These are phyloP conservation scores for Cyberlindnera suaveolens DNA, from an alignment of 805 yeast species.

Conservation along the genomic window DNA sequence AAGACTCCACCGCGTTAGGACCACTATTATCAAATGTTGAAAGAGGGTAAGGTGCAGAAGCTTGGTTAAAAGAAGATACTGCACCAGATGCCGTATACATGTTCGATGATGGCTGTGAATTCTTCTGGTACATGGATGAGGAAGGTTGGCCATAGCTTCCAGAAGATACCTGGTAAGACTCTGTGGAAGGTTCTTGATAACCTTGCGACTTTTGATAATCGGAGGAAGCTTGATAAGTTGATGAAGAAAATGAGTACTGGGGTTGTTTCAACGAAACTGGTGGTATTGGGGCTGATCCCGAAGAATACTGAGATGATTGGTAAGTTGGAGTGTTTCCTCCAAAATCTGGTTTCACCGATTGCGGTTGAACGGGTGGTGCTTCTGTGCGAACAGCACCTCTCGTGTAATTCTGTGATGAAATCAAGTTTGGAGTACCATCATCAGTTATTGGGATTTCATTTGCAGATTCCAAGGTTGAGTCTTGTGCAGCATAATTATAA, in stretches of 20 bases:
- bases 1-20: neutral
- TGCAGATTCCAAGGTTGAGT: constrained; percentile 7
- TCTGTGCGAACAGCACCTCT: constrained; percentile 20
- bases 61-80: too few relatives aligned
- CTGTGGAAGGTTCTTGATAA: too few relatives aligned
- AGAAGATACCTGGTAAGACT: too few relatives aligned
- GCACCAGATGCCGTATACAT: too few relatives aligned
- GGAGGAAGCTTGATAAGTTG: too few relatives aligned
- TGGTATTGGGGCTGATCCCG: neutral
- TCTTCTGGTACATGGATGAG: too few relatives aligned
- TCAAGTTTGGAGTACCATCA: constrained; percentile 23
- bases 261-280: neutral
- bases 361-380: constrained; percentile 17
- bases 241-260: neutral
- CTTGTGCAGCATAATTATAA: constrained; percentile 6
- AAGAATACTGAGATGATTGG: constrained; percentile 12
- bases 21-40: neutral
- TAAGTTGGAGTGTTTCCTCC: constrained; percentile 15
- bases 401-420: constrained; percentile 19
- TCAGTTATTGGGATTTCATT: constrained; percentile 7
- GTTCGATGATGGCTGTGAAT: too few relatives aligned
- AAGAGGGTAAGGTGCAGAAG: neutral
- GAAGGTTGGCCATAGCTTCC: too few relatives aligned
- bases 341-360: constrained; percentile 21
- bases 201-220: too few relatives aligned